Evolutionary conservation across 2,329 filamentous ascomycete species (phyloP), one percentile per base, ranked within the genome.

Genomic region (Ceratocystis harringtonii): DNA sequence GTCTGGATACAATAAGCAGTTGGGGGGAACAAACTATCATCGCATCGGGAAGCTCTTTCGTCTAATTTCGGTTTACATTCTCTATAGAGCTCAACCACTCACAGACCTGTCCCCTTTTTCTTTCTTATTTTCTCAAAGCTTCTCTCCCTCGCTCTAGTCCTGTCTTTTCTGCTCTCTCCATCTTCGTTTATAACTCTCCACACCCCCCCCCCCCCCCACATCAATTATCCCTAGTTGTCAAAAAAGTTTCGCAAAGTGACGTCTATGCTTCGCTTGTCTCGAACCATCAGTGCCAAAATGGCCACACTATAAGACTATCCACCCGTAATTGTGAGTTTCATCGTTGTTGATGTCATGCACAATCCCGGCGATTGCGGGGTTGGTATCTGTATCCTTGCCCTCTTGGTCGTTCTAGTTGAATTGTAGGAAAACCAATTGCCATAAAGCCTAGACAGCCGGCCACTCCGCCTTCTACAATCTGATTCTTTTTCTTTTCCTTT

Each of bases 231-330:
- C 60, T 61, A 32, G 36, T 61, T 61, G 60, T 44, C 25, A 57
- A 57, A 57, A 57, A 57, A 57, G 22, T 28, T 57, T 57, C 52
- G 52, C 52, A 57, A 30, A 32, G 52, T 57, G 52, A 57, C 25
- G 52, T 57, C 52, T 15, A 57, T 57, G 52, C 52, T 57, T 57
- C 52, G 25, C 30, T 57, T 57, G 52, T 57, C 30, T 44, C 36
- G 57, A 60, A 44, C 48, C 58, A 65, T 36, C 48, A 52, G 32
- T 45, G 58, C 45, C 52, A 45, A 65, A 19, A 25, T 65, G 64
- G 61, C 64, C 36, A 57, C 36, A 57, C 52, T n/a, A 62, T 62
- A 61, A 61, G 63, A 61, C 60, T 19, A 61, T 30, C 30, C 5
- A n/a, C 25, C 15, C 32, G 30, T 52, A 32, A 60, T 45, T 64